Evolutionary conservation across 73 alveolate species (phyloP), one percentile per base, ranked within the genome.

Genomic region (Paramecium biaurelia): DNA sequence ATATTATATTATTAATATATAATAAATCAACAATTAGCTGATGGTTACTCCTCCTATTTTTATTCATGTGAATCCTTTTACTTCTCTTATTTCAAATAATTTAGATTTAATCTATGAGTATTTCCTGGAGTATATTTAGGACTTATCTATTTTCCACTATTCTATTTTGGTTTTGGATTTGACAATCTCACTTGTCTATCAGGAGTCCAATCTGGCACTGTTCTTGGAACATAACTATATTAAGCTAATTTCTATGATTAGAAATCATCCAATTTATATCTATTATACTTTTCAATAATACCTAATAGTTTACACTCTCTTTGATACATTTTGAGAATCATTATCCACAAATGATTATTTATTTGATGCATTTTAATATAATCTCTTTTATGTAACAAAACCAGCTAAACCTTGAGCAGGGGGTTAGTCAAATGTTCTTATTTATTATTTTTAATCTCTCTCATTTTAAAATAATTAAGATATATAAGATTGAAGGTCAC

Each of bases 121-220:
- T 72, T 72, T 21, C 86, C 86, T 4, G 86, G 67, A 72, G 86
- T 72, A 72, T 72, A 72, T 63, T 63, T 63, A 32, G 86, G 86
- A 72, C 86, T 72, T n/a, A 10, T 12, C 14, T 72, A 21, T 35
- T 26, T 58, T 7, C 38, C 38, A 58, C 57, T 70, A 32, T 20
- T 32, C 26, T 58, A 58, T 58, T 70, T 72, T 5, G 86, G 86
- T 72, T 72, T 72, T 4, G 86, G 86, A 37, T 35, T 38, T 15
- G 86, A 72, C 12, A 63, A 63, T 26, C 84, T 63, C 15, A 63
- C 84, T 26, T 9, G 49, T 26, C 84, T 63, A 63, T 53, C 68
- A 67, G 45, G 84, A 67, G 38, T 67, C 84, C 84, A 30, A 7
- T 67, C 45, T 14, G 84, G 84, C 8, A 38, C 15, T 35, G 86